Conservation (phyloP, 164 flowering plant genomes). For the Vitis vinifera region DNA sequence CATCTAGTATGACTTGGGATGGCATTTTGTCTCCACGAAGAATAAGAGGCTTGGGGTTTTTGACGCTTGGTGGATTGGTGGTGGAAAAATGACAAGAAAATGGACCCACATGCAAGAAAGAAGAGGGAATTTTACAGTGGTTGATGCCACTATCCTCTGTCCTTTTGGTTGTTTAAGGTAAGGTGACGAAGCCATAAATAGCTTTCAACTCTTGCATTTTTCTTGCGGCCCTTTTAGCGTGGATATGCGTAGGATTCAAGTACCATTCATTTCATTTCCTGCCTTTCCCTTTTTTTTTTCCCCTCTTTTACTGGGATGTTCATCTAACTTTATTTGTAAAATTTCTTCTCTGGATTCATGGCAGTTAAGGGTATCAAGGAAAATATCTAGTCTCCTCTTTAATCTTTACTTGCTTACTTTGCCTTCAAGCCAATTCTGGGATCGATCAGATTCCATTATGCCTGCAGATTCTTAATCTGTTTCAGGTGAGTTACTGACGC, state of each 20-base stretch:
- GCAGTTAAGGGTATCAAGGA: not conserved
- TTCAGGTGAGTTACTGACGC: slow-evolving; percentile 16
- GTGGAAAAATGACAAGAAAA: slow-evolving; percentile 7
- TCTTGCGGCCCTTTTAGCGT: slow-evolving; percentile 2
- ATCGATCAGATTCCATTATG: slow-evolving; percentile 16
- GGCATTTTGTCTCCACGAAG: slow-evolving; percentile 14
- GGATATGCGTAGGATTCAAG: slow-evolving; percentile 30
- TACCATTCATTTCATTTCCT: not conserved
- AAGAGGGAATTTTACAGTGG: not conserved
- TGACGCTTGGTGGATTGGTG: slow-evolving; percentile 22
- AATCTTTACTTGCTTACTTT: slow-evolving; percentile 6
- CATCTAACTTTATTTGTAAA: slow-evolving; percentile 2
- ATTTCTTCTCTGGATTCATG: not conserved
- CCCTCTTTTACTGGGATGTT: not conserved
- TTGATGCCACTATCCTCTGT: not conserved
- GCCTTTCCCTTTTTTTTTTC: not conserved
- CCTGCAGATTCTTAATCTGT: slow-evolving; percentile 16
- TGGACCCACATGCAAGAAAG: slow-evolving; percentile 14
- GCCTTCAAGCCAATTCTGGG: slow-evolving; percentile 20
- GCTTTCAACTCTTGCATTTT: not conserved
- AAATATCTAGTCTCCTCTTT: not conserved
- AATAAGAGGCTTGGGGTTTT: slow-evolving; percentile 3
- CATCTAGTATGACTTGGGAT: not conserved
- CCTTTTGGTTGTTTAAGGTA: slow-evolving; percentile 7
- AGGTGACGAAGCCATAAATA: too few species aligned